Evolutionary conservation across 768 basidiomycete species (phyloP), one percentile per base, ranked within the genome.

Genomic region (Rhizopogon salebrosus): DNA sequence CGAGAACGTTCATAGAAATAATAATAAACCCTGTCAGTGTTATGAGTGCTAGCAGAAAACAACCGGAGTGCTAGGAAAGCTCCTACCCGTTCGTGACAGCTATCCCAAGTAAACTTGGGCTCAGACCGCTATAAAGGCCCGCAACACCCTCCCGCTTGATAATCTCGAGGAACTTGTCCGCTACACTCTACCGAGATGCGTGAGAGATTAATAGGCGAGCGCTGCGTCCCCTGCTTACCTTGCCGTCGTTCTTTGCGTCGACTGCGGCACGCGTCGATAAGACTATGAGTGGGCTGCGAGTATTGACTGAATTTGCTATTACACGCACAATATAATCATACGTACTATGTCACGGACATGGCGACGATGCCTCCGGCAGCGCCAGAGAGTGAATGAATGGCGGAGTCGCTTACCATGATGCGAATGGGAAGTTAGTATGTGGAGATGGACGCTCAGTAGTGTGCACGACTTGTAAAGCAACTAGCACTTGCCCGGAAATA

Each of bases 241-340:
- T 87, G 55, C 83, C 71, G 57, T 88, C 80, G 42, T 79, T 85
- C 72, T 85, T 90, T 0, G 87, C 86, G 59, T 92, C 87, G 4
- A 98, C 92, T 6, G 95, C 95, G 3, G 93, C 92, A 45, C 95
- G 82, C 1, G 95, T 98, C 7, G 92, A 95, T 38, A 98, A 72
- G 66, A 93, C 89, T 54, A 97, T 84, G 34, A 99, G 78, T 6
- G 97, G 97, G 64, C 93, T 97, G 53, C 40, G 16, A 16, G 35
- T 54, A 31, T 13, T 20, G 22, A 3, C n/a, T 11, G 20, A 50
- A 50, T n/a, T 22, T 50, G 14, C 41, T 16, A 18, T 50, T 13
- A 14, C 20, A 10, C 14, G 36, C 35, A 35, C 38, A 23, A 34
- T 6, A 50, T 42, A 40, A 22, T 18, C 31, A 56, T 48, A 66